Percentiles rank a stretch among this genome's conserved stretches.
Evolutionary conservation across 2,329 filamentous ascomycete species (phyloP).

Genomic region (Aspergillus arachidicola): DNA sequence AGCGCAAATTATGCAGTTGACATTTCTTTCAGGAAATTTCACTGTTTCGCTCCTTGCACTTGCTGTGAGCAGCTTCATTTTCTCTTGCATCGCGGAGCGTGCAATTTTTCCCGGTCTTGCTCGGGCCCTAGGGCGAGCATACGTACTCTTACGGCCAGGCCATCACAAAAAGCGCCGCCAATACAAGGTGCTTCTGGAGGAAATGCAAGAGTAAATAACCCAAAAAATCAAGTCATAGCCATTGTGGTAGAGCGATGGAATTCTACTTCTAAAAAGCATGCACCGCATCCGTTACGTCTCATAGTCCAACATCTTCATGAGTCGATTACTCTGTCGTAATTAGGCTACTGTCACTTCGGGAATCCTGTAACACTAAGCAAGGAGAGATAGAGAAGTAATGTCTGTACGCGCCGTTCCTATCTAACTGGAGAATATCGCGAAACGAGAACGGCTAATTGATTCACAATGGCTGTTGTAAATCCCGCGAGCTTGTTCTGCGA

Average conservation of each 20-base stretch:
- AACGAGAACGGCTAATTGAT: neutral
- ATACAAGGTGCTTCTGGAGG: conserved; percentile 80
- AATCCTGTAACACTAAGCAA: neutral
- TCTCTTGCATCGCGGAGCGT: conserved; percentile 73
- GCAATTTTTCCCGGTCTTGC: conserved; percentile 71
- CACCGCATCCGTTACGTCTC: neutral
- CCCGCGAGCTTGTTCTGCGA: neutral
- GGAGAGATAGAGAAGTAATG: neutral
- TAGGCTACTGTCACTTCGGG: neutral
- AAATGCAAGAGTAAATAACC: conserved; percentile 51
- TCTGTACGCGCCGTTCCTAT: neutral
- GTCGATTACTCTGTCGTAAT: neutral
- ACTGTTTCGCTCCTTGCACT: conserved; percentile 71
- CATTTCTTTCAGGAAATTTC: conserved; percentile 72
- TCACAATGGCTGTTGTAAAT: neutral
- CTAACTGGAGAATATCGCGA: neutral
- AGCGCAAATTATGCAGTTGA: conserved; percentile 79
- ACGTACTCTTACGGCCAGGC: conserved; percentile 57
- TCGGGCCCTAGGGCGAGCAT: conserved; percentile 64
- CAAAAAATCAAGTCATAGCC: neutral
- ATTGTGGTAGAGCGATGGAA: neutral
- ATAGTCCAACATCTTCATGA: neutral
- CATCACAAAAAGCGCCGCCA: conserved; percentile 77
- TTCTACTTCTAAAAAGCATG: neutral
- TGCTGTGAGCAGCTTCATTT: conserved; percentile 67